Base-by-base conservation (phyloP, 2,329 filamentous ascomycete genomes). In the Xylariaceae sp. region DNA sequence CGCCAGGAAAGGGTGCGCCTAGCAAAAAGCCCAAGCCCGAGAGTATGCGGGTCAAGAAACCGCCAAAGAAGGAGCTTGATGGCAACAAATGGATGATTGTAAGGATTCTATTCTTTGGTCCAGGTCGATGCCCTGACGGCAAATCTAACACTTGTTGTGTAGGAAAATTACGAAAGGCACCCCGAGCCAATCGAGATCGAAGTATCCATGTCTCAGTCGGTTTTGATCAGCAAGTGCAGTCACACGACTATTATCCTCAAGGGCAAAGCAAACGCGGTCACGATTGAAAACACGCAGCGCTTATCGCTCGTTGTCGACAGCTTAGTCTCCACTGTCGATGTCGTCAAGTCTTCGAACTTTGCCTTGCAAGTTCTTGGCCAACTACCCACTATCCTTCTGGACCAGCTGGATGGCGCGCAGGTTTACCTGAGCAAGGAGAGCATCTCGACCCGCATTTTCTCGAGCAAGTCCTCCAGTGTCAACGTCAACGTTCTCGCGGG, bases 211-310 rank as follows among this genome's bases (percentile, higher is more conserved):
- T 86, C 87, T 51, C 94, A 99, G 65, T 96, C 92, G 1, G 86
- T 99, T 64, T 86, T 97, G 65, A 94, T 99, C 73, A 91, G 88
- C 70, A 88, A 89, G 67, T 97, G 93, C 82, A 92, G 86, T 76
- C 94, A 94, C 76, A 89, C 89, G 4, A 95, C 92, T 23, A 83
- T 99, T 69, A 89, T 95, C 67, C 79, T 99, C 71, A 88, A 85
- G 71, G 92, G 91, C 75, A 99, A 99, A 77, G 92, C 90, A 59
- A 99, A 99, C 73, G 92, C 94, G n/a, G 89, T 99, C 63, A 93
- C 92, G 4, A 83, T 97, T 67, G 94, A 97, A 77, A 97, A 97
- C 77, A 93, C 88, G 58, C 84, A 82, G 51, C 88, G 90, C 53
- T 80, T 95, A 15, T 95, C 90, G 34, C 83, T 99, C 56, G 85